Evolutionary conservation across 331 rosid genomes (phyloP).

Genomic region (Pyracantha coccinea): DNA sequence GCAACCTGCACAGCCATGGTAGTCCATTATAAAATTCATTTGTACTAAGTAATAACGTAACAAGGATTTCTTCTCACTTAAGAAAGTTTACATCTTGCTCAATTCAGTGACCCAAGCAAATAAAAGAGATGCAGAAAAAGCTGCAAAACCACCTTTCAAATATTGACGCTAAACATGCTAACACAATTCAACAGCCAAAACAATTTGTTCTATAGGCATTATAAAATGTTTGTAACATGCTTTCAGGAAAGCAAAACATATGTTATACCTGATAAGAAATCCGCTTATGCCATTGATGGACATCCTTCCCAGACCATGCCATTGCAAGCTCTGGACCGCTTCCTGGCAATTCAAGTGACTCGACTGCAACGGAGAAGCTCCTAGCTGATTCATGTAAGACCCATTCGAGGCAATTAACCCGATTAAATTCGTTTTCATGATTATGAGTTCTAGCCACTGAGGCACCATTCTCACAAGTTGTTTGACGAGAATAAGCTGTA

Average conservation of each 20-base stretch:
- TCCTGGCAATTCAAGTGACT: slow-evolving; percentile 40
- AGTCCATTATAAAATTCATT: neutral
- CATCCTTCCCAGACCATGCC: slow-evolving; percentile 80
- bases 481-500: slow-evolving; percentile 20
- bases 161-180: neutral
- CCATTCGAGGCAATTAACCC: slow-evolving; percentile 45
- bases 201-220: neutral
- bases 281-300: slow-evolving; percentile 47
- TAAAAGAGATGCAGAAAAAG: neutral
- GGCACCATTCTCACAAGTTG: slow-evolving; percentile 20
- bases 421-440: slow-evolving; percentile 24
- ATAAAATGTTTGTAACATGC: neutral
- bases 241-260: neutral
- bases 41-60: neutral
- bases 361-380: slow-evolving; percentile 54
- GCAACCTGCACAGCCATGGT: slow-evolving; percentile 41
- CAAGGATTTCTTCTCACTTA: slow-evolving; percentile 1
- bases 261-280: slow-evolving; percentile 48
- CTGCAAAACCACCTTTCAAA: neutral
- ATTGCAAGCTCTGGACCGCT: slow-evolving; percentile 48
- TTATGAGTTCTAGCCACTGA: slow-evolving; percentile 10
- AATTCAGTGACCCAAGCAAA: neutral
- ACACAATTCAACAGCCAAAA: neutral
- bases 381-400: slow-evolving; percentile 52
- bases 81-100: neutral